Conservation (phyloP, 1,139 yeast species). For the Debaryomycetaceae sp. region DNA sequence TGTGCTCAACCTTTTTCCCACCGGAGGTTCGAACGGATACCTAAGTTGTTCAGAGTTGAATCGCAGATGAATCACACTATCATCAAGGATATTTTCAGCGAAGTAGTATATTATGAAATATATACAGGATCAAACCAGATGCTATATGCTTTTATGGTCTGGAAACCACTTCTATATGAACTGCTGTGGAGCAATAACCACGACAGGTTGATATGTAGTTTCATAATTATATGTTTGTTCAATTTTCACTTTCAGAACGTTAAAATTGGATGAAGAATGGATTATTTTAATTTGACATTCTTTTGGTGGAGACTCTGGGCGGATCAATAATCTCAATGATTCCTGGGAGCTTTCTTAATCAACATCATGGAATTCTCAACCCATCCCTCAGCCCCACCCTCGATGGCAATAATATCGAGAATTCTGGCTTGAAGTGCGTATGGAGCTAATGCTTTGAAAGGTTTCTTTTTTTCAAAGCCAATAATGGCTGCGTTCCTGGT, state of each 20-base stretch:
- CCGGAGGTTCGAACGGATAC: neutral
- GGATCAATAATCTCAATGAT: constrained; percentile 23
- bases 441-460: constrained; percentile 20
- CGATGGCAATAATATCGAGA: constrained; percentile 57
- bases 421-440: constrained; percentile 35
- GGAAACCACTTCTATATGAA: neutral
- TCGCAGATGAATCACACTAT: neutral
- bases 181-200: no score
- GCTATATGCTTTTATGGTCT: neutral
- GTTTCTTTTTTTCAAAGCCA: constrained; percentile 45
- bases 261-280: no score
- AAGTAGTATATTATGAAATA: neutral
- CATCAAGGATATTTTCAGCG: neutral
- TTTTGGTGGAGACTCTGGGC: no score
- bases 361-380: constrained; percentile 70
- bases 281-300: no score
- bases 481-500: constrained; percentile 91
- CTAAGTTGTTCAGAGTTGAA: neutral
- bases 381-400: constrained; percentile 93
- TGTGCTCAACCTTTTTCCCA: neutral
- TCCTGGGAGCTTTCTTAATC: constrained; percentile 50
- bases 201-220: no score
- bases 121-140: neutral
- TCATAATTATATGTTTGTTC: no score
- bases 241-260: no score